A percentile compares a stretch with the other conserved stretches of the same genome.
Evolutionary conservation across 208 protist genomes (phyloP).

Genomic region (Tritrichomonas foetus): DNA sequence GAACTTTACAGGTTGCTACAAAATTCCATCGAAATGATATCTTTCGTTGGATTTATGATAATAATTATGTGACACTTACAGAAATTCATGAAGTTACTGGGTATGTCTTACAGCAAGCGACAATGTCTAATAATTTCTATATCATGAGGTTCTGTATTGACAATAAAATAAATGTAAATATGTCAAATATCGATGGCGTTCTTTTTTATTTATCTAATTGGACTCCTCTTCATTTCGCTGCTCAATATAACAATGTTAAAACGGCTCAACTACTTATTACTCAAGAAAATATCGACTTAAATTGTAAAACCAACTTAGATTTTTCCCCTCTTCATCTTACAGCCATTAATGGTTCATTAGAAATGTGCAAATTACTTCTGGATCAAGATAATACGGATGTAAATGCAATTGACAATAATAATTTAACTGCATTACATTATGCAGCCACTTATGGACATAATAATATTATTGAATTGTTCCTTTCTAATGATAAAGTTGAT

Average conservation of each 20-base stretch:
- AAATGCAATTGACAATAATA: not conserved
- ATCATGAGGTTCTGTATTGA: not conserved
- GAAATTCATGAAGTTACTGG: not conserved
- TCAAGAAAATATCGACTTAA: not conserved
- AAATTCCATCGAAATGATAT: not conserved
- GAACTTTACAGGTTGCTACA: not conserved
- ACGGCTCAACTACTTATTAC: not conserved
- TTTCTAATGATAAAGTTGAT: not conserved
- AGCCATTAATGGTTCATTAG: no score
- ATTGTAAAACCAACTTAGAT: not conserved
- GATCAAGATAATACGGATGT: no score
- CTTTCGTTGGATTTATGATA: not conserved
- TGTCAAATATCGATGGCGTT: not conserved
- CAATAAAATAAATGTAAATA: not conserved
- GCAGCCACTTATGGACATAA: not conserved
- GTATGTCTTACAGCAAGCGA: not conserved
- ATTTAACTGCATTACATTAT: not conserved
- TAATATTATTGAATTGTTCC: not conserved
- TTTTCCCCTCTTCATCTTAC: no score
- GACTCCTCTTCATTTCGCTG: not conserved
- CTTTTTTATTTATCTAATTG: not conserved
- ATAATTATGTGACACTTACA: not conserved
- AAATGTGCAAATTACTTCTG: no score
- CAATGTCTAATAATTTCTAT: not conserved
- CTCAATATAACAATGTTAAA: not conserved